Evolutionary conservation across 495 filamentous ascomycete genomes (phyloP), one percentile per base, ranked within the genome.

Genomic region (Aspergillus cavernicola): DNA sequence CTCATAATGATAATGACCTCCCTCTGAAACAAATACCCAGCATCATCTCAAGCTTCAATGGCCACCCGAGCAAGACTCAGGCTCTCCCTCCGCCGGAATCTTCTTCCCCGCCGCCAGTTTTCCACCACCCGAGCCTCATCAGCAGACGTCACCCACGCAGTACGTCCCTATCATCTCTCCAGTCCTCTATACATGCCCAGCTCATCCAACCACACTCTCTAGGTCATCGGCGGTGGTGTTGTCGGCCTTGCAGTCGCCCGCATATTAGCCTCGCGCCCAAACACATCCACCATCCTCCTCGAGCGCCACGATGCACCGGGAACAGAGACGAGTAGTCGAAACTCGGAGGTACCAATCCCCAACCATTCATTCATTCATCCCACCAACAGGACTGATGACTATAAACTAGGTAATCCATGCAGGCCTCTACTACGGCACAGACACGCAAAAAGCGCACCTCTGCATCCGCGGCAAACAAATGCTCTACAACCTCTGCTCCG

Each of bases 221-320:
- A 90, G 87, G 81, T 95, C 3, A 88, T 98, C 47, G 93, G 95
- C 55, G 93, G 79, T 52, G 93, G 93, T 16, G 93, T 89, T 1
- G 88, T 98, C 20, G 93, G 93, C 4, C 81, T 98, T 3, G 88
- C 93, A n/a, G 81, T 95, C 55, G 90, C 93, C 1, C 80, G 86
- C 2, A 78, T 83, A 58, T 73, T 98, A 22, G 87, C 93, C 46
- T 73, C 65, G 13, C 73, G 76, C 59, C 78, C 81, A 47, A 76
- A 80, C 15, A 81, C 80, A 4, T 80, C 74, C 22, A 95, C 90
- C 0, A 73, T 98, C 11, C 74, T 98, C 11, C 80, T 97, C 4
- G 93, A 98, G 68, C 77, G 85, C 29, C 89, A 97, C 71, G 68
- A 76, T 29, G 76, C 74, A 32, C 80, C 89, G 22, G 93, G 95